A percentile compares a stretch with the other conserved stretches of the same genome.
phyloP scores from a whole-genome alignment of 2,329 filamentous ascomycete species.

The Mycosphaerella sp. region DNA sequence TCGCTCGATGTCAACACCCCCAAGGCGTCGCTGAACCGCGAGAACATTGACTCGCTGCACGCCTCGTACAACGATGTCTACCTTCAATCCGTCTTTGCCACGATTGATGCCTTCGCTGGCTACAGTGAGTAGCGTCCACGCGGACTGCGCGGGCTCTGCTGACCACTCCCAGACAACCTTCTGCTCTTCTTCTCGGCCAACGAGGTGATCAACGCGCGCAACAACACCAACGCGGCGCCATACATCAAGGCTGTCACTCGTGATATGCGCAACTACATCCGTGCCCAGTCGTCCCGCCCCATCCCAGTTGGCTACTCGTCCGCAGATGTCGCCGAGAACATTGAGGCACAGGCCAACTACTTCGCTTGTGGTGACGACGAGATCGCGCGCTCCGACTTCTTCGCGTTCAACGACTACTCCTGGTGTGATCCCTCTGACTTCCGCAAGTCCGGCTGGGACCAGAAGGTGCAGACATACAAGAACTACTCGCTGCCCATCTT shows the following conservation, averaged over 20 bases:
- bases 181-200: constrained; percentile 77
- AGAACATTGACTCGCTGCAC: constrained; percentile 47
- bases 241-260: constrained; percentile 67
- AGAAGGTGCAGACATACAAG: constrained; percentile 81
- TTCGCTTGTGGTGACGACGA: constrained; percentile 88
- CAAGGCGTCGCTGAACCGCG: constrained; percentile 78
- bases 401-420: constrained; percentile 83
- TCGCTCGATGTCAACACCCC: constrained; percentile 87
- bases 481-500: constrained; percentile 85
- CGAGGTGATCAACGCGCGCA: constrained; percentile 62
- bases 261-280: constrained; percentile 75
- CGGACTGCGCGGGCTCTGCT: neutral
- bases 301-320: constrained; percentile 80
- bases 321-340: constrained; percentile 78
- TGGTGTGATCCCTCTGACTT: constrained; percentile 71
- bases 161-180: constrained; percentile 56
- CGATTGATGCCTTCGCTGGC: constrained; percentile 73
- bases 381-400: constrained; percentile 72
- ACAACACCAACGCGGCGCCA: constrained; percentile 59
- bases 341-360: constrained; percentile 77
- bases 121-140: constrained; percentile 48
- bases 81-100: constrained; percentile 79
- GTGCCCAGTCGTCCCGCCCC: constrained; percentile 58
- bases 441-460: constrained; percentile 68
- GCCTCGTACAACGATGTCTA: constrained; percentile 81